Evolutionary conservation across 2,329 filamentous ascomycete species (phyloP), one percentile per base, ranked within the genome.

Genomic region (Cladorrhinum sp.): DNA sequence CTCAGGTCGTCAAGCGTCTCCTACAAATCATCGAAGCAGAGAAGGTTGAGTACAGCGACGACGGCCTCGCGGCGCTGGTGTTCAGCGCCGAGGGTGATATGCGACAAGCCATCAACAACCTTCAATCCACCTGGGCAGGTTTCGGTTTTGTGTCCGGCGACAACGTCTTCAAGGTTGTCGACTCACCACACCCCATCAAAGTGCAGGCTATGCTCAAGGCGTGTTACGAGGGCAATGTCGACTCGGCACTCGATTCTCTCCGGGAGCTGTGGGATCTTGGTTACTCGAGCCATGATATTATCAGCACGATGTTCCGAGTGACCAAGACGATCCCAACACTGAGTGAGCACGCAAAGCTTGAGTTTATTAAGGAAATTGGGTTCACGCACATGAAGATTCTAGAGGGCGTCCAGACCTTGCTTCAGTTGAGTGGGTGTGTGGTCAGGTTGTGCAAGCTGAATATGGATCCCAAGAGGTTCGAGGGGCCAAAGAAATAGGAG

Each of bases 311-410:
- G 95, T 98, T 99, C 82, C 88, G 89, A 71, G 95, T 99, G 62
- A 98, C 95, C 51, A 99, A 98, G 80, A 96, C 92, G 1, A 92
- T 98, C 62, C 90, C 91, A 1, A 92, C 89, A 1, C 79, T 99
- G 60, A 95, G 92, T 67, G 95, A 99, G 77, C 92, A 98, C 75
- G 87, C 92, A 16, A 97, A 97, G 79, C 81, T 99, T 64, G 94
- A 98, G 73, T 99, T 98, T 69, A 96, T 98, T 78, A 94, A 92
- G 78, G 95, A 97, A 77, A 99, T 99, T 75, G 95, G 95, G 57
- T 98, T 98, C 76, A 96, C 95, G 2, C 95, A 99, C 73, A 99
- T 99, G 95, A 93, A 96, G 74, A 94, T 99, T 59, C 80, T 99
- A n/a, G 95, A 99, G 73, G 95, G 95, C 28, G 91, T 99, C 23